Base-by-base conservation (phyloP, 2,329 filamentous ascomycete species). In the Endocalyx cinctus region DNA sequence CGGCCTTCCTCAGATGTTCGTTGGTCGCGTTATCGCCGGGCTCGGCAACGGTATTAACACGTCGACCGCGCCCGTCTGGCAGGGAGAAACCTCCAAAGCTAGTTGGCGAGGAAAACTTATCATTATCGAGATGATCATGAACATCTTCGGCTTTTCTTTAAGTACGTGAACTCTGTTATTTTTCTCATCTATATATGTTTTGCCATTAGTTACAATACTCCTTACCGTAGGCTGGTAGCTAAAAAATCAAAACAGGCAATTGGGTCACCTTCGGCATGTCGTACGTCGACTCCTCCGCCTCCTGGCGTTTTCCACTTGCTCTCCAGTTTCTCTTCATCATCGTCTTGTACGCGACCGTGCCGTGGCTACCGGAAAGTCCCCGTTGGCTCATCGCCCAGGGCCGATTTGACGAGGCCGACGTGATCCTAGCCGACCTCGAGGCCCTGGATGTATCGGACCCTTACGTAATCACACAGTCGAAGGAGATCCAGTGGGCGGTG, bases 231-330 rank as follows among this genome's bases (percentile, higher is more conserved):
- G n/a, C n/a, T n/a, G n/a, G n/a, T n/a, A n/a, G n/a, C n/a, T n/a
- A n/a, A n/a, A n/a, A n/a, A n/a, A n/a, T n/a, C n/a, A n/a, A n/a
- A n/a, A n/a, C 36, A 43, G 54, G 48, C 10, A 62, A 66, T 41
- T 67, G 60, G 62, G 50, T 66, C 26, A 63, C 52, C 28, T 64
- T 57, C 29, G 63, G 55, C 5, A 41, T 66, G n/a, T 64, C 60
- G 4, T 57, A 57, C 35, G 55, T 59, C 15, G 37, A 56, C 15
- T 43, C 58, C 17, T 22, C 49, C 23, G 37, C 61, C 29, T 50
- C 62, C 36, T 69, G 66, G 65, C 51, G 67, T 22, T 63, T 69
- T 41, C 58, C 67, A 25, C 46, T 71, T 2, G 66, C 63, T 2
- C 60, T 71, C 39, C 66, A 71, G 40, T 51, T 68, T n/a, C 27